Evolutionary conservation across 73 alveolate species (phyloP).

Genomic region (Tetrahymena borealis): DNA sequence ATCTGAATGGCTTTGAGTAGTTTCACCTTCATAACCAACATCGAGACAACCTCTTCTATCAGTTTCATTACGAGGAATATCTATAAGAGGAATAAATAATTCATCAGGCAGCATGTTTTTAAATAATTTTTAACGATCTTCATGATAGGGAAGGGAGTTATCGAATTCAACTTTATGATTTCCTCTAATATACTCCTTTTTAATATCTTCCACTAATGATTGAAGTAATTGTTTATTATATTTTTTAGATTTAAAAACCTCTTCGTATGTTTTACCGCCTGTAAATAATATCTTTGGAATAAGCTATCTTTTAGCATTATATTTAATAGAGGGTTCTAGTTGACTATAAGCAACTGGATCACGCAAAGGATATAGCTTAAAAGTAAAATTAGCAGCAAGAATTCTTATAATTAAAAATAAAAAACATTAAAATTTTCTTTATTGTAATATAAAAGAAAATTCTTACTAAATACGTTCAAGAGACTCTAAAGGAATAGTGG

Average conservation of each 20-base stretch:
- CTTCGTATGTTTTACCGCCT: neutral
- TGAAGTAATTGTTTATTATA: neutral
- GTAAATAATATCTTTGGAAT: slow-evolving; percentile 11
- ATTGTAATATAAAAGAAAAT: neutral
- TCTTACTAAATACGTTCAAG: neutral
- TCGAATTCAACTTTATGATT: slow-evolving; percentile 27
- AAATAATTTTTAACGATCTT: slow-evolving; percentile 18
- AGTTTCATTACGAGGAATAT: neutral
- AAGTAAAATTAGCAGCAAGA: slow-evolving; percentile 9
- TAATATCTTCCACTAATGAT: slow-evolving; percentile 8
- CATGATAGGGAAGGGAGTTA: slow-evolving; percentile 24
- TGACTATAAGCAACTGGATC: slow-evolving; percentile 23
- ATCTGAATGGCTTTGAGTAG: neutral
- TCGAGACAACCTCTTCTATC: neutral
- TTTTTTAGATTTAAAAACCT: neutral
- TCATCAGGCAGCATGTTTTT: slow-evolving; percentile 25
- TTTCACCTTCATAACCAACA: neutral
- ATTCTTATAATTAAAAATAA: neutral
- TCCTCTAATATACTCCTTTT: slow-evolving; percentile 7
- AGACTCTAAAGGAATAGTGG: neutral
- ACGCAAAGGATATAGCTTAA: slow-evolving; percentile 19
- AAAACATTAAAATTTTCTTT: neutral
- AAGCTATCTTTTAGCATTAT: slow-evolving; percentile 33
- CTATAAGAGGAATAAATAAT: neutral
- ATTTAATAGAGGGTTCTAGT: slow-evolving; percentile 32